Percentiles rank a stretch among this genome's conserved stretches.
Evolutionary conservation across 129 eudicot genomes (phyloP).

Genomic region (Helichrysum umbraculigerum): DNA sequence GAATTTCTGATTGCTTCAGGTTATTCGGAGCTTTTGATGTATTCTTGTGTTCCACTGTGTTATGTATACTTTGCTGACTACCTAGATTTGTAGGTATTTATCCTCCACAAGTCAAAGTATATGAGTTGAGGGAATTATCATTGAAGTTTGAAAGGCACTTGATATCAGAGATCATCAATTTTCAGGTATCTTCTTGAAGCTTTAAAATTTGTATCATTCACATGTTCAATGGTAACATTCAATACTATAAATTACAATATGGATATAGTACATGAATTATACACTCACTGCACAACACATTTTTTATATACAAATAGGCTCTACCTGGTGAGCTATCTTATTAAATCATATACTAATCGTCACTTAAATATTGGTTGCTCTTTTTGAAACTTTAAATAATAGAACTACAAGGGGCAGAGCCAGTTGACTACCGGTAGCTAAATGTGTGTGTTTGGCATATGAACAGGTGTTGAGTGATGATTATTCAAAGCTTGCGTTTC

Average conservation of each 20-base stretch:
- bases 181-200: slow-evolving; percentile 46
- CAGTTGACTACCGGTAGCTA: slow-evolving; percentile 5
- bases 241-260: not conserved
- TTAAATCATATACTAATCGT: not conserved
- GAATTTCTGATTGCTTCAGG: slow-evolving; percentile 97
- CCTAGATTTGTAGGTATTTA: slow-evolving; percentile 62
- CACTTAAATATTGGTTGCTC: not conserved
- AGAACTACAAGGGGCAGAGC: not conserved
- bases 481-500: slow-evolving; percentile 90
- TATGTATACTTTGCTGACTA: slow-evolving; percentile 9
- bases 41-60: not conserved
- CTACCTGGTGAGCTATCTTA: not conserved
- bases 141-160: slow-evolving; percentile 94
- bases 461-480: slow-evolving; percentile 78
- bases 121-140: slow-evolving; percentile 70
- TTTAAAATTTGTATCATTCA: slow-evolving; percentile 6
- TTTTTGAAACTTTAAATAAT: not conserved
- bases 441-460: slow-evolving; percentile 10
- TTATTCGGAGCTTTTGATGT: slow-evolving; percentile 27
- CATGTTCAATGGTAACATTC: not conserved
- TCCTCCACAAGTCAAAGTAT: slow-evolving; percentile 96
- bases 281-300: not conserved
- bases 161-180: slow-evolving; percentile 74
- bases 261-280: not conserved
- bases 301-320: not conserved